Base-by-base conservation (phyloP, 2,329 filamentous ascomycete species). In the Venturia asperata region DNA sequence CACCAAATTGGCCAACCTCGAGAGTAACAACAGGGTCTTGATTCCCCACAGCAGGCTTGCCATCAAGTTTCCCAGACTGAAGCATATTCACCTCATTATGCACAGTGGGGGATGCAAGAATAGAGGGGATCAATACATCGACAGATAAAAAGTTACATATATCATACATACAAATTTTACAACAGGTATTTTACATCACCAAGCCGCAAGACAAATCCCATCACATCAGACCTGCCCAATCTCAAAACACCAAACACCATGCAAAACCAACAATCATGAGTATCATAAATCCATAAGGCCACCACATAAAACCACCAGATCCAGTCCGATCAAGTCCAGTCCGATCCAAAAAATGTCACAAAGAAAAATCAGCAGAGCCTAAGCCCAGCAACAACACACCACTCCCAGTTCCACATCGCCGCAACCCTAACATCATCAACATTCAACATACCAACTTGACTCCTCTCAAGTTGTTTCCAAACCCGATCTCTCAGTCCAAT, bases 371-470 rank as follows among this genome's bases (percentile, higher is more conserved):
- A 64, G 43, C 63, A 64, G 1, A 64, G 11, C 37, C 63, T 39
- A 10, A 60, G 9, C 42, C 63, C 63, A 47, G 63, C 47, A 39
- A 60, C 52, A 24, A 45, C 45, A 37, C 63, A 64, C 65, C 62
- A 63, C n/a, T 63, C 68, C 2, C 65, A 72, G 17, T 72, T 74
- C 82, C 83, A 84, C 67, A 81, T 78, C 0, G 79, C 78, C 56
- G 82, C 83, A 2, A 73, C 78, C 58, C 72, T 71, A 66, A 86
- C 69, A 71, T 85, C 83, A 75, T 86, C 83, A 1, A 82, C 83
- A 69, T 84, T 85, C 63, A 86, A 69, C 52, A 83, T 77, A 71
- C 86, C 85, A 4, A 84, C 82, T 70, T 84, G 82, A 17, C 80
- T 82, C 0, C 83, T 82, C 11, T 81, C 77, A 21, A 86, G 71